A percentile compares a stretch with the other conserved stretches of the same genome.
Conservation (phyloP, 305 asterid species). For the Fraxinus paxiana region DNA sequence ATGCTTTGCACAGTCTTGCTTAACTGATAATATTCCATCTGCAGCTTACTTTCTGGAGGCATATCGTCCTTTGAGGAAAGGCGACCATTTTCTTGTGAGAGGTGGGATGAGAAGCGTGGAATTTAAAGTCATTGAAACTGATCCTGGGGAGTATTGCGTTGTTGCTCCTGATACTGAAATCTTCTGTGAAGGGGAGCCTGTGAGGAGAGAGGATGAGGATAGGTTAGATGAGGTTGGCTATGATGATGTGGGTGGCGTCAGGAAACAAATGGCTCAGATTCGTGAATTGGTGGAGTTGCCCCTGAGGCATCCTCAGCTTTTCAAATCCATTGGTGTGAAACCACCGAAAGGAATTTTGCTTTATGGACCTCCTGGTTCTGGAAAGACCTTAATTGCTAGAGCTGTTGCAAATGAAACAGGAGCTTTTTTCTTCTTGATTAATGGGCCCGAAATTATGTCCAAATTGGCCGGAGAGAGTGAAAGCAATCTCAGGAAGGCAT, state of each 20-base stretch:
- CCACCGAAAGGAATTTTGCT: slow-evolving; percentile 52
- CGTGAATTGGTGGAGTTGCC: slow-evolving; percentile 55
- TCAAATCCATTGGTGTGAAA: slow-evolving; percentile 52
- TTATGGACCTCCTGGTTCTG: slow-evolving; percentile 48
- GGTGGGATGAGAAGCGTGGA: slow-evolving; percentile 58
- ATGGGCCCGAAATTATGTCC: slow-evolving; percentile 52
- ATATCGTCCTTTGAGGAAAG: slow-evolving; percentile 52
- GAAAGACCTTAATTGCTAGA: slow-evolving; percentile 50
- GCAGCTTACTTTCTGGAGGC: slow-evolving; percentile 52
- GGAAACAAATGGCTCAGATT: slow-evolving; percentile 59
- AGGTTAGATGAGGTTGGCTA: slow-evolving; percentile 47
- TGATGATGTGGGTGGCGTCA: slow-evolving; percentile 54
- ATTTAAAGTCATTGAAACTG: slow-evolving; percentile 51
- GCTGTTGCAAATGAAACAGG: slow-evolving; percentile 62
- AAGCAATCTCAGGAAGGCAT: slow-evolving; percentile 50
- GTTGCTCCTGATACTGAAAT: slow-evolving; percentile 56
- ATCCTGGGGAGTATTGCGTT: slow-evolving; percentile 49
- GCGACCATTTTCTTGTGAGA: slow-evolving; percentile 49
- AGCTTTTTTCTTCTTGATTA: slow-evolving; percentile 48
- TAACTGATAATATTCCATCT: not conserved
- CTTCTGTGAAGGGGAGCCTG: slow-evolving; percentile 48
- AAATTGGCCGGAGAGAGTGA: slow-evolving; percentile 58
- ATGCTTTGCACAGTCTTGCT: not conserved
- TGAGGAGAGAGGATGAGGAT: slow-evolving; percentile 54
- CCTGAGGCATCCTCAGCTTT: slow-evolving; percentile 48